These are phyloP conservation scores for Conidiobolus incongruus DNA, from an alignment of 371 early-diverging fungal genomes.

Conservation along the genomic window DNA sequence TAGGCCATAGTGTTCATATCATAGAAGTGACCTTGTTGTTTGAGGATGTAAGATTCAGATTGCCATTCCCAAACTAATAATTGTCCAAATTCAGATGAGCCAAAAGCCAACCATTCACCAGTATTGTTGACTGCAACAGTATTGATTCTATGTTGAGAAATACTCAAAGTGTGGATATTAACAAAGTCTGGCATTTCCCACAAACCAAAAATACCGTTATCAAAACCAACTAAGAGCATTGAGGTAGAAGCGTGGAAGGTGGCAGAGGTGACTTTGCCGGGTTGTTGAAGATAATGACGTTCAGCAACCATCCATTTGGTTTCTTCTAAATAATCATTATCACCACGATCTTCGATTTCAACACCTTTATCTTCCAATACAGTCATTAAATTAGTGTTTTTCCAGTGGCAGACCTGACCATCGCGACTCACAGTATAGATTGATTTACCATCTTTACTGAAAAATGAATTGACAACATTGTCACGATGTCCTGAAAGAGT, in stretches of 20 bases:
- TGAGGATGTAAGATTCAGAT: slow-evolving; percentile 90
- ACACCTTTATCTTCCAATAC: slow-evolving; percentile 21
- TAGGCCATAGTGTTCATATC: slow-evolving; percentile 77
- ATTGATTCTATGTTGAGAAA: slow-evolving; percentile 81
- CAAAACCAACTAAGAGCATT: slow-evolving; percentile 77
- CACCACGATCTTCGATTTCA: slow-evolving; percentile 18
- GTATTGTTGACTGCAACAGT: slow-evolving; percentile 66
- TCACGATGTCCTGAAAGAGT: slow-evolving; percentile 73
- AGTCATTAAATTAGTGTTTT: slow-evolving; percentile 18
- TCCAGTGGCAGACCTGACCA: slow-evolving; percentile 74
- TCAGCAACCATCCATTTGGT: slow-evolving; percentile 33
- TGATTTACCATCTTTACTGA: slow-evolving; percentile 31
- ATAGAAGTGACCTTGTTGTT: slow-evolving; percentile 94
- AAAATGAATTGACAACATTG: slow-evolving; percentile 78
- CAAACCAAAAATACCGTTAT: slow-evolving; percentile 83
- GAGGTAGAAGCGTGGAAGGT: slow-evolving; percentile 47
- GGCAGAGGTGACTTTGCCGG: slow-evolving; percentile 51
- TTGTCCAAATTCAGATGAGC: slow-evolving; percentile 74
- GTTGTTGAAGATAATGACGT: slow-evolving; percentile 46
- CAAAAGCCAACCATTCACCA: slow-evolving; percentile 97
- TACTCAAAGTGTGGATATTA: slow-evolving; percentile 72
- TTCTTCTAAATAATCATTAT: slow-evolving; percentile 8
- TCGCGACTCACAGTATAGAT: slow-evolving; percentile 78
- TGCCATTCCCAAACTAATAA: slow-evolving; percentile 99
- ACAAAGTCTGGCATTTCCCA: slow-evolving; percentile 86